Percentiles rank a stretch among this genome's conserved stretches.
Conservation (phyloP, 352 stramenopile species). For the Phytopythium sindhum region DNA sequence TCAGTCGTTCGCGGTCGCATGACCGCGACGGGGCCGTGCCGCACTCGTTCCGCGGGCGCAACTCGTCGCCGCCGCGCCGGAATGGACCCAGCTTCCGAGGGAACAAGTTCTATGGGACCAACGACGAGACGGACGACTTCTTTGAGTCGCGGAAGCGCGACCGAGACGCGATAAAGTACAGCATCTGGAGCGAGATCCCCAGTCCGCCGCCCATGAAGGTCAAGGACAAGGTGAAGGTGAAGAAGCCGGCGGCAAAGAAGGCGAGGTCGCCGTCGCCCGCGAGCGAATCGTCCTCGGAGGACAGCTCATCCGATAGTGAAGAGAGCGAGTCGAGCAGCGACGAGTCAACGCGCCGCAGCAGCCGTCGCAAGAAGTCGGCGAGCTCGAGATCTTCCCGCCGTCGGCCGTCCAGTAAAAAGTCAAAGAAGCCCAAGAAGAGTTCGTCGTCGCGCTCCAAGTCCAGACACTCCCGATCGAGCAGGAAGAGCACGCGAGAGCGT, state of each 20-base stretch:
- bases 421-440: constrained; percentile 25
- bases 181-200: constrained; percentile 72
- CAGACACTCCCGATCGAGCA: constrained; percentile 31
- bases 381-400: constrained; percentile 6
- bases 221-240: constrained; percentile 39
- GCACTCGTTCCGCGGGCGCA: constrained; percentile 5
- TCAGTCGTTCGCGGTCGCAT: constrained; percentile 7
- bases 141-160: constrained; percentile 73
- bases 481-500: constrained; percentile 31
- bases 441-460: constrained; percentile 38
- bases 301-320: constrained; percentile 20
- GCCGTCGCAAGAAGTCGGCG: constrained; percentile 4
- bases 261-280: constrained; percentile 27
- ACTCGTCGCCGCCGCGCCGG: constrained; percentile 4
- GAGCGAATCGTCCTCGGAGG: constrained; percentile 28
- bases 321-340: constrained; percentile 28
- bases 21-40: background rate
- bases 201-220: constrained; percentile 58
- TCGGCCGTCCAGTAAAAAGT: constrained; percentile 25
- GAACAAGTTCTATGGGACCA: constrained; percentile 14
- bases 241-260: constrained; percentile 16
- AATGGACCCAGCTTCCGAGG: constrained; percentile 15
- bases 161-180: constrained; percentile 55
- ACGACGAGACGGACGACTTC: constrained; percentile 54
- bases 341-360: constrained; percentile 13